Evolutionary conservation across 1,139 yeast genomes (phyloP).

Genomic region (Magnusiomyces fungicola): DNA sequence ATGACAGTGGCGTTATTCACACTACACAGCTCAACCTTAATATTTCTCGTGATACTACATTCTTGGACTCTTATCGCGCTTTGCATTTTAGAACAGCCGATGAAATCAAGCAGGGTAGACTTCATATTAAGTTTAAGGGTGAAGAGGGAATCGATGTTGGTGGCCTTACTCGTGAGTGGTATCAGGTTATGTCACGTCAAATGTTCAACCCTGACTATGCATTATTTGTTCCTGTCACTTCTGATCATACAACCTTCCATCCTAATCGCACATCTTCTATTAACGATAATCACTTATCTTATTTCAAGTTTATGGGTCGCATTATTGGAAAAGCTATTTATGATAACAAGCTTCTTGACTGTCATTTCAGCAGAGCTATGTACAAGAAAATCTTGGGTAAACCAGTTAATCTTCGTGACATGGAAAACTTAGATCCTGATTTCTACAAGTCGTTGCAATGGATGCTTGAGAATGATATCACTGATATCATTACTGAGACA

Average conservation of each 20-base stretch:
- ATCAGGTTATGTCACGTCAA: constrained; percentile 85
- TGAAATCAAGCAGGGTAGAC: constrained; percentile 64
- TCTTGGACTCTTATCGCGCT: constrained; percentile 82
- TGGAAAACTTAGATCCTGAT: constrained; percentile 90
- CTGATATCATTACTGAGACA: constrained; percentile 94
- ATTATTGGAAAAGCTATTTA: constrained; percentile 90
- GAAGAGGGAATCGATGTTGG: constrained; percentile 99
- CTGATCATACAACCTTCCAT: constrained; percentile 91
- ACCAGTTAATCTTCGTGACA: constrained; percentile 79
- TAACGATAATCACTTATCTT: constrained; percentile 86
- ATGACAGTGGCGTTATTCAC: constrained; percentile 19
- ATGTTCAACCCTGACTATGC: constrained; percentile 98
- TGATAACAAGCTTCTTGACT: constrained; percentile 82
- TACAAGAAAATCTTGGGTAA: constrained; percentile 80
- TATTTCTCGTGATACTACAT: constrained; percentile 84
- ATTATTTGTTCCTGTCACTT: constrained; percentile 81
- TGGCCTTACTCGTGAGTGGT: constrained; percentile 97
- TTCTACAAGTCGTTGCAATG: constrained; percentile 88
- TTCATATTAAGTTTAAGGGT: constrained; percentile 79
- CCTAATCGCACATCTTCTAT: constrained; percentile 91
- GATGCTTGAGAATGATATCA: constrained; percentile 94
- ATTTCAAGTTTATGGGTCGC: constrained; percentile 91
- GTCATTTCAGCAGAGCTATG: constrained; percentile 93
- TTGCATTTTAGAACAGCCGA: constrained; percentile 73
- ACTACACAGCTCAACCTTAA: constrained; percentile 50